Percentiles rank a stretch among this genome's conserved stretches.
Evolutionary conservation across 2,329 filamentous ascomycete genomes (phyloP).

Genomic region (Ophiosphaerella narmari): DNA sequence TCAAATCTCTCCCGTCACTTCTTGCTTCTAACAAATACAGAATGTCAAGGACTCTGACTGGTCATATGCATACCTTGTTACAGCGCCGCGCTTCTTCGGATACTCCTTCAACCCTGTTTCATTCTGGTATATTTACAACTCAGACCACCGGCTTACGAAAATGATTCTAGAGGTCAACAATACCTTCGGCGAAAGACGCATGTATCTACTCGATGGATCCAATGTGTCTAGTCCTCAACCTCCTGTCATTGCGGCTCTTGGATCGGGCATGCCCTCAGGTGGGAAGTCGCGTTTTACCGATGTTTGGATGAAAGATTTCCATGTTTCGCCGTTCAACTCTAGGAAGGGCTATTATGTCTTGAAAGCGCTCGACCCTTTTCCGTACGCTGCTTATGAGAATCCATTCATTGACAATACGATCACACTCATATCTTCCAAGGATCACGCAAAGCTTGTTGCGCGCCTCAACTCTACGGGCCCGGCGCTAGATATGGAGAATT

Average conservation of each 20-base stretch:
- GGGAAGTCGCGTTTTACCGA: constrained; percentile 51
- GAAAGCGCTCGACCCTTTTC: constrained; percentile 53
- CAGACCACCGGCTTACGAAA: constrained; percentile 60
- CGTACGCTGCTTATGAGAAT: constrained; percentile 31
- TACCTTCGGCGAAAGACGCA: constrained; percentile 72
- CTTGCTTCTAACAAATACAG: constrained; percentile 45
- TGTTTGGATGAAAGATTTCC: constrained; percentile 72
- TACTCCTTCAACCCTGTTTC: constrained; percentile 78
- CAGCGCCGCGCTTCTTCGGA: constrained; percentile 69
- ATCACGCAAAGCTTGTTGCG: constrained; percentile 64
- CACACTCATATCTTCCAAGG: constrained; percentile 64
- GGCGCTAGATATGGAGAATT: constrained; percentile 55
- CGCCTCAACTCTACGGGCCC: constrained; percentile 60
- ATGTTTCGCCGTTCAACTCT: constrained; percentile 75
- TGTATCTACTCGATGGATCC: constrained; percentile 62
- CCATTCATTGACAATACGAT: constrained; percentile 63
- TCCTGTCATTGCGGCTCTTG: constrained; percentile 11
- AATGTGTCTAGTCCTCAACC: constrained; percentile 33
- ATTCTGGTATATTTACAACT: constrained; percentile 77
- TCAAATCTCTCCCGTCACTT: neutral
- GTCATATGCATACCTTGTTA: constrained; percentile 71
- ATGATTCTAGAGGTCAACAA: constrained; percentile 78
- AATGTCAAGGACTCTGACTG: constrained; percentile 63
- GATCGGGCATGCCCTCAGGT: neutral
- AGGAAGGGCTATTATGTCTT: constrained; percentile 55